A percentile compares a stretch with the other conserved stretches of the same genome.
phyloP scores from a whole-genome alignment of 2,329 filamentous ascomycete species.

The Colletotrichum gloeosporioides region DNA sequence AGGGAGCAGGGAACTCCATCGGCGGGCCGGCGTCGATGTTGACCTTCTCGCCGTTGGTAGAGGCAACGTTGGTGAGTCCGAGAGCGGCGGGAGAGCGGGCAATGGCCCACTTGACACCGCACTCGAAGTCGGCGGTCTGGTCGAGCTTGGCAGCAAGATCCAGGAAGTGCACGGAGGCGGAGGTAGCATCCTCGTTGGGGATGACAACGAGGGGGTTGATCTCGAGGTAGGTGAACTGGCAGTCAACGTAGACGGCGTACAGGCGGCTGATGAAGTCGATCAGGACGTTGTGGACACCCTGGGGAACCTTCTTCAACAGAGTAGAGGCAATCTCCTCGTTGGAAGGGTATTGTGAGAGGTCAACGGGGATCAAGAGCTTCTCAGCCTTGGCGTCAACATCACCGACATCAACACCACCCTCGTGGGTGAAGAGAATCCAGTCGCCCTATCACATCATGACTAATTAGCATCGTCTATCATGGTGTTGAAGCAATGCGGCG shows the following conservation, averaged over 20 bases:
- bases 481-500: background rate
- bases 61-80: conserved; percentile 73
- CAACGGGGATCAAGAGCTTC: conserved; percentile 97
- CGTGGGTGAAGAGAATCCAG: conserved; percentile 99
- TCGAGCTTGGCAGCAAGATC: conserved; percentile 98
- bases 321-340: conserved; percentile 89
- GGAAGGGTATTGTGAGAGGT: conserved; percentile 91
- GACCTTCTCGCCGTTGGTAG: conserved; percentile 74
- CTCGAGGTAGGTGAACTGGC: conserved; percentile 99
- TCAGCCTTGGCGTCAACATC: conserved; percentile 99
- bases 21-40: conserved; percentile 95
- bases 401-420: conserved; percentile 99
- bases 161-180: conserved; percentile 95
- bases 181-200: conserved; percentile 90
- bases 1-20: conserved; percentile 98
- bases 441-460: conserved; percentile 71
- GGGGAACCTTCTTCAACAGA: conserved; percentile 90
- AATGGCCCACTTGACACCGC: conserved; percentile 98
- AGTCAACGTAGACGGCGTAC: conserved; percentile 99
- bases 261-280: conserved; percentile 99
- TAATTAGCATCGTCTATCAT: conserved; percentile 8
- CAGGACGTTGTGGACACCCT: conserved; percentile 96
- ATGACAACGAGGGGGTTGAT: conserved; percentile 99
- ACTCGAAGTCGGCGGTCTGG: conserved; percentile 99
- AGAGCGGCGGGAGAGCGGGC: conserved; percentile 89